Evolutionary conservation across 148 eudicot species (phyloP).

Genomic region (Rhododendron vialii): DNA sequence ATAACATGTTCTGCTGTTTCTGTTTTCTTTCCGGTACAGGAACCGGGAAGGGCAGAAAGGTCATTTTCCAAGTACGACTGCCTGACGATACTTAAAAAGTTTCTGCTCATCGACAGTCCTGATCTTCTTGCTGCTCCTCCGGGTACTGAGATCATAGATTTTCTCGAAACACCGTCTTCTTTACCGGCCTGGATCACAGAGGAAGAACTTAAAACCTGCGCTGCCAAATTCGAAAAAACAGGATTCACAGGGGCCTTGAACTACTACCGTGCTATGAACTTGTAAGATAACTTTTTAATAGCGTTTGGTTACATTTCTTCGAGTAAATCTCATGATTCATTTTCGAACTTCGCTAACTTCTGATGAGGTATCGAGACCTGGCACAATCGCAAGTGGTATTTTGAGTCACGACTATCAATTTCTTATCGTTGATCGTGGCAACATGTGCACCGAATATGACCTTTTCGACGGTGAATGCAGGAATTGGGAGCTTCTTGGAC

Average conservation of each 20-base stretch:
- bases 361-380: not conserved
- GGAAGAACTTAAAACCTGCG: not conserved
- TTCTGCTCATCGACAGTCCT: not conserved
- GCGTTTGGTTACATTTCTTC: not conserved
- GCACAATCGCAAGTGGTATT: not conserved
- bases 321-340: not conserved
- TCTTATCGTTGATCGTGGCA: no score
- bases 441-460: no score
- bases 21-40: not conserved
- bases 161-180: constrained; percentile 1
- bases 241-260: constrained; percentile 4
- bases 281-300: not conserved
- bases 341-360: not conserved
- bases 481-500: not conserved
- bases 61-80: constrained; percentile 6
- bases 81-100: constrained; percentile 4
- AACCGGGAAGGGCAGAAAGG: constrained; percentile 9
- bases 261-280: not conserved
- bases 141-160: constrained; percentile 8
- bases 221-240: constrained; percentile 3
- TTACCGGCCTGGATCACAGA: constrained; percentile 11
- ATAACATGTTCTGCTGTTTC: not conserved
- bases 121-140: constrained; percentile 10
- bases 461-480: no score
- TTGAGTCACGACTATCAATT: not conserved